Evolutionary conservation across 768 basidiomycete species (phyloP), one percentile per base, ranked within the genome.

Genomic region (Panellus pusillus): DNA sequence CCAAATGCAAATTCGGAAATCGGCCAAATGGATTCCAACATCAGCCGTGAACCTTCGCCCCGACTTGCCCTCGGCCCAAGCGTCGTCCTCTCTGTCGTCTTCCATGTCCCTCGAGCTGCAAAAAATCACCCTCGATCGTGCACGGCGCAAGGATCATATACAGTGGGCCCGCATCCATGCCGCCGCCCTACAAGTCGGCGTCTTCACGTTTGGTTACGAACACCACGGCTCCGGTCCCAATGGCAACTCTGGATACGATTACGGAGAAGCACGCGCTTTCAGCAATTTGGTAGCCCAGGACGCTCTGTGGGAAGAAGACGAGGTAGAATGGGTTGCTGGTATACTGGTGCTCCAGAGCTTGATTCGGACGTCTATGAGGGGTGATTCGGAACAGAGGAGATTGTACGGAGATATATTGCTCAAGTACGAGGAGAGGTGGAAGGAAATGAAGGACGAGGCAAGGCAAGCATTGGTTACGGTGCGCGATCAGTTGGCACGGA

Each of bases 251-350:
- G 74, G 72, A 17, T 81, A 80, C 48, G 68, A 71, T 24, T 75
- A 74, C 47, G 71, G 70, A 7, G 72, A 73, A 63, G 74, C 75
- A 20, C 69, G 77, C 52, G 71, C 74, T 3, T 80, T 83, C 61
- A 81, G 80, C 1, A 80, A 83, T 64, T 77, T 80, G 77, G 76
- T 83, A 64, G 83, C 77, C 4, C 70, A 82, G n/a, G 84, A 85
- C 60, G 79, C 80, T 15, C 82, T 84, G 14, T 86, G 84, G 84
- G 83, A 84, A 63, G 52, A 73, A 0, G 83, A 84, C 50, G 84
- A 85, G 61, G 84, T 84, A 28, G 83, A 84, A 63, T 86, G 83
- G 84, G 82, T 83, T 15, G 81, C 82, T 17, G 84, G 84, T 3
- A 79, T 83, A 41, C 81, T 79, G 59, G 76, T 84, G 20, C 63